A percentile compares a stretch with the other conserved stretches of the same genome.
Conservation (phyloP, 140 eudicot genomes). For the Anethum foeniculum region DNA sequence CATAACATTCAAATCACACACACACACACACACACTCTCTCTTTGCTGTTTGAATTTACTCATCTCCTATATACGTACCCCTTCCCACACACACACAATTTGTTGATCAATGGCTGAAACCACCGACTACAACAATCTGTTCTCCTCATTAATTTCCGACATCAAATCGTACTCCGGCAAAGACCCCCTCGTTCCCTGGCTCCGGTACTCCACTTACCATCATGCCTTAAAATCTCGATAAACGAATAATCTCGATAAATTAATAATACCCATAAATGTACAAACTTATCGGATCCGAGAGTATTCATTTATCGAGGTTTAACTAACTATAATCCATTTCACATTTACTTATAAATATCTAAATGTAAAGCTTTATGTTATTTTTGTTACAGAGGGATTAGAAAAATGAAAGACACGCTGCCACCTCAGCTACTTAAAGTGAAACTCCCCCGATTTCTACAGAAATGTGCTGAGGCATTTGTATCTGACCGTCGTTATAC, state of each 20-base stretch:
- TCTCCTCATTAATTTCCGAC: constrained; percentile 61
- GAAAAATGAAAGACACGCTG: constrained; percentile 50
- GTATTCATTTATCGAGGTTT: not conserved
- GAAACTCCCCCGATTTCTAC: constrained; percentile 91
- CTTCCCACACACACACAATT: not conserved
- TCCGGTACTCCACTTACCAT: constrained; percentile 41
- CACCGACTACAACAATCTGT: constrained; percentile 37
- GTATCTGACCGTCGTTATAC: constrained; percentile 53
- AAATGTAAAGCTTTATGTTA: not conserved
- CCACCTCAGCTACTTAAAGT: constrained; percentile 59
- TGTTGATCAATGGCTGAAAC: constrained; percentile 38
- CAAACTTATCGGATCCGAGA: not conserved
- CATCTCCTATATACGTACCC: too few species aligned
- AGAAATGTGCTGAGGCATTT: constrained; percentile 75
- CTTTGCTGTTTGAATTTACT: not conserved
- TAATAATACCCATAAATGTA: not conserved
- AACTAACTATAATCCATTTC: not conserved
- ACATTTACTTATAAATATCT: not conserved
- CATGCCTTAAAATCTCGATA: not conserved
- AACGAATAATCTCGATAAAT: not conserved
- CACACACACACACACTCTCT: not conserved
- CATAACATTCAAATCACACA: not conserved
- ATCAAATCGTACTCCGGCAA: constrained; percentile 62
- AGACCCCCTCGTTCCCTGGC: constrained; percentile 96
- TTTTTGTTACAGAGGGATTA: constrained; percentile 51